Percentiles rank a stretch among this genome's conserved stretches.
phyloP scores from a whole-genome alignment of 192 early-diverging fungal species.

The Geranomyces variabilis region DNA sequence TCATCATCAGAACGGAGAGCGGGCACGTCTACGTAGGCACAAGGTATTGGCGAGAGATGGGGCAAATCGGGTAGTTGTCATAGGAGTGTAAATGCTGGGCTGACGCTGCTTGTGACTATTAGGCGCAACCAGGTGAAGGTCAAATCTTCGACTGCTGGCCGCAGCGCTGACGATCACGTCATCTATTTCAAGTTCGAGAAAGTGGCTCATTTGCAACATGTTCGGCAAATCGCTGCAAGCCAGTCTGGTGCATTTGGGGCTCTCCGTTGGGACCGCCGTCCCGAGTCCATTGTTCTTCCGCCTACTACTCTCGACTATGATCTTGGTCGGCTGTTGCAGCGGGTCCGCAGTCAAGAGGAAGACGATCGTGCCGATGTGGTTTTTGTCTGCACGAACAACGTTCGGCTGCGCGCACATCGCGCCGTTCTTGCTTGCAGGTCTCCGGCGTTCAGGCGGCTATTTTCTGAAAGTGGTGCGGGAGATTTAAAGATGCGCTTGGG shows the following conservation, averaged over 20 bases:
- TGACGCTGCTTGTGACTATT: too few relatives aligned
- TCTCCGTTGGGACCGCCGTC: slow-evolving; percentile 54
- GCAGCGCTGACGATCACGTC: slow-evolving; percentile 4
- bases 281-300: slow-evolving; percentile 32
- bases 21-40: slow-evolving; percentile 71
- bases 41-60: too few relatives aligned
- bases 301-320: slow-evolving; percentile 40
- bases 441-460: slow-evolving; percentile 40
- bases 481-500: not conserved
- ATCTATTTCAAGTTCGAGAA: slow-evolving; percentile 58
- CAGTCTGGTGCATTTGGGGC: slow-evolving; percentile 69
- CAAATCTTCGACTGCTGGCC: slow-evolving; percentile 19
- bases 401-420: slow-evolving; percentile 49
- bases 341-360: slow-evolving; percentile 38
- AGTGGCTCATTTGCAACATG: slow-evolving; percentile 63
- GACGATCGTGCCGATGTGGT: slow-evolving; percentile 32
- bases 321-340: slow-evolving; percentile 26
- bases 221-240: slow-evolving; percentile 58
- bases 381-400: slow-evolving; percentile 43
- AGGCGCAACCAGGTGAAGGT: slow-evolving; percentile 37
- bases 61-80: slow-evolving; percentile 1
- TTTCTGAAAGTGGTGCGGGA: slow-evolving; percentile 12
- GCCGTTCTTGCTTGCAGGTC: slow-evolving; percentile 52
- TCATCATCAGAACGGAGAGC: slow-evolving; percentile 65
- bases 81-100: slow-evolving; percentile 17